Evolutionary conservation across 1,284 basidiomycete species (phyloP), one percentile per base, ranked within the genome.

Genomic region (Pseudozyma sp.): DNA sequence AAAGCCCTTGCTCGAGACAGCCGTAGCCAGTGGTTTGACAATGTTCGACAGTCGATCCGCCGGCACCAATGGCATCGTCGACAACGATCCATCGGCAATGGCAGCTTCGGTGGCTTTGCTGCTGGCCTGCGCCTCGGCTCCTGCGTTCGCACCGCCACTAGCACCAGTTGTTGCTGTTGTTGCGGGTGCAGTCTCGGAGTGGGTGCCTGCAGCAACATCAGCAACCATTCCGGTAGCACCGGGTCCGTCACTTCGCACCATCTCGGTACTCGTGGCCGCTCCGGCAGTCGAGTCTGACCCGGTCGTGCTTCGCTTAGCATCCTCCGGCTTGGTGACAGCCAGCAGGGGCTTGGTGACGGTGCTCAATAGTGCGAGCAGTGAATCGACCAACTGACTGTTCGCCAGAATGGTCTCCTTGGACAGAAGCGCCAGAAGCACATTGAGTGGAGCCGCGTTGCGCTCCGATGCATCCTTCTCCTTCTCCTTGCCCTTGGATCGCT

Each of bases 1-100:
- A 79, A 85, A 85, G 19, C 81, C 83, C 36, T 79, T 78, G 64
- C 71, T 72, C 31, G 78, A 79, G 35, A 85, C 78, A 21, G 81
- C 70, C 35, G 80, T 83, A 11, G 70, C 69, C 47, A 85, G 58
- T 13, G 83, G 83, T 25, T 74, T 74, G n/a, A 85, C 83, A 14
- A 85, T 59, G 34, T 76, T 74, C 11, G 74, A 60, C 19, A 85
- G 67, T 11, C 77, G 77, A 18, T 84, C 82, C 2, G 69, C 59
- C 1, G 81, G 66, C 25, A 85, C 77, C 14, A 44, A n/a, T 1
- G 73, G 73, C 55, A 58, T 25, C 19, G 57, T 25, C 2, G 66
- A 62, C 44, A 69, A 47, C 5, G 42, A 36, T 21, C 59, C 44
- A 36, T 65, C 59, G 40, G 43, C 44, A 34, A 38, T 19, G 40